Conservation (phyloP, 257 asterid species). For the Gentiana dahurica region DNA sequence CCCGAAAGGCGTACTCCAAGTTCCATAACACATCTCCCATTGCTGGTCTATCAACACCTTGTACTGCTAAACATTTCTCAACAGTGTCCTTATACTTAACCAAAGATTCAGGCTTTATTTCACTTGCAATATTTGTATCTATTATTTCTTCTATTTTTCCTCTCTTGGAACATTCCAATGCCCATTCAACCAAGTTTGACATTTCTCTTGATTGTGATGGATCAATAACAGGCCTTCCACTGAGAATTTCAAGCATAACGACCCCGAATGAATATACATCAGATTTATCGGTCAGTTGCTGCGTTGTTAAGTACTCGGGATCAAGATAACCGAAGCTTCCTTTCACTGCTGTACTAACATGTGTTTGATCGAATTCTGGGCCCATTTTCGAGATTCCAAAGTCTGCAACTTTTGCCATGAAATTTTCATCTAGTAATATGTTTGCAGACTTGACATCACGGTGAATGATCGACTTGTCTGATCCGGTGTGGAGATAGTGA, state of each 20-base stretch:
- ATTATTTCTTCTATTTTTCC: conserved; percentile 16
- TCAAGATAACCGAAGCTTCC: conserved; percentile 40
- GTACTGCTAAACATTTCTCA: conserved; percentile 33
- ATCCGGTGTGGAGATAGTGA: conserved; percentile 39
- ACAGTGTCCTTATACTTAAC: conserved; percentile 22
- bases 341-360: conserved; percentile 34
- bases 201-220: conserved; percentile 25
- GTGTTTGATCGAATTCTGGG: conserved; percentile 31
- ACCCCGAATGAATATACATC: conserved; percentile 41
- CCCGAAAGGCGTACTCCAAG: conserved; percentile 28
- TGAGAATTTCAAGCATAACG: conserved; percentile 27
- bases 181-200: conserved; percentile 31
- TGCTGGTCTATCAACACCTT: conserved; percentile 22
- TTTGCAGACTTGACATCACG: conserved; percentile 38
- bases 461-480: conserved; percentile 28
- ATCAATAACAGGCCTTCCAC: conserved; percentile 34
- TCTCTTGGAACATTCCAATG: conserved; percentile 6
- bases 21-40: conserved; percentile 42
- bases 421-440: conserved; percentile 29
- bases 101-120: conserved; percentile 18
- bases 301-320: conserved; percentile 32
- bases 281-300: conserved; percentile 29
- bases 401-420: conserved; percentile 35
- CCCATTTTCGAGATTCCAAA: conserved; percentile 37
- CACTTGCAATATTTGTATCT: conserved; percentile 16